A percentile compares a stretch with the other conserved stretches of the same genome.
Conservation (phyloP, 257 asterid genomes). For the Marsdenia floribunda region DNA sequence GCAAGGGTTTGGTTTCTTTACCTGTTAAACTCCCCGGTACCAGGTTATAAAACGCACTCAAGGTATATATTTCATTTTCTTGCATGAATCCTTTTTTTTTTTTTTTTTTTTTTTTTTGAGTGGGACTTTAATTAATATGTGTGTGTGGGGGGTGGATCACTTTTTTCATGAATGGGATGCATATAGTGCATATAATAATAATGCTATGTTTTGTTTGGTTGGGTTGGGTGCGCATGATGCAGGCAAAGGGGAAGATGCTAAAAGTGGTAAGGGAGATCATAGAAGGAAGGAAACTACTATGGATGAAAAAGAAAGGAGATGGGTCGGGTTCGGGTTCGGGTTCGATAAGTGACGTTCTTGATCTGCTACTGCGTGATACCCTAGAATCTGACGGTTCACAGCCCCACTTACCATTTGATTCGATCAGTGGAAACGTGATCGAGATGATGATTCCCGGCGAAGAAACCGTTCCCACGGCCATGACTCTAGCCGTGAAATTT, state of each 20-base stretch:
- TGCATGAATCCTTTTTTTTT: no score
- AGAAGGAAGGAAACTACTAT: conserved; percentile 35
- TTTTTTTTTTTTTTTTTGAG: no score
- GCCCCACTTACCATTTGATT: conserved; percentile 46
- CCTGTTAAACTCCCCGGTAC: conserved; percentile 96
- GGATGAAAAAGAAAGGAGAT: conserved; percentile 25
- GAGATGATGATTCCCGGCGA: conserved; percentile 99
- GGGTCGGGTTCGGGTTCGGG: neutral
- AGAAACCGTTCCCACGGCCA: conserved; percentile 82
- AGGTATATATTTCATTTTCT: conserved; percentile 35
- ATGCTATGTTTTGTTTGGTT: no score
- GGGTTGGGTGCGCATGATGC: conserved; percentile 9
- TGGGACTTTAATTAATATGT: no score
- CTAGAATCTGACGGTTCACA: conserved; percentile 42
- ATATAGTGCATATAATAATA: no score
- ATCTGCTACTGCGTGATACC: conserved; percentile 56
- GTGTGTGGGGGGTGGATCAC: no score
- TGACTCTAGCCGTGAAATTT: conserved; percentile 79
- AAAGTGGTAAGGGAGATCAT: conserved; percentile 51
- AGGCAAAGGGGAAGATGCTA: conserved; percentile 71
- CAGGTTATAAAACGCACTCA: conserved; percentile 65
- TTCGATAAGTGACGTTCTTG: conserved; percentile 45
- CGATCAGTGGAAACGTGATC: conserved; percentile 59
- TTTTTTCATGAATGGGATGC: no score
- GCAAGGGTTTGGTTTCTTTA: conserved; percentile 83